Evolutionary conservation across 768 basidiomycete genomes (phyloP).

Genomic region (Imleria badia): DNA sequence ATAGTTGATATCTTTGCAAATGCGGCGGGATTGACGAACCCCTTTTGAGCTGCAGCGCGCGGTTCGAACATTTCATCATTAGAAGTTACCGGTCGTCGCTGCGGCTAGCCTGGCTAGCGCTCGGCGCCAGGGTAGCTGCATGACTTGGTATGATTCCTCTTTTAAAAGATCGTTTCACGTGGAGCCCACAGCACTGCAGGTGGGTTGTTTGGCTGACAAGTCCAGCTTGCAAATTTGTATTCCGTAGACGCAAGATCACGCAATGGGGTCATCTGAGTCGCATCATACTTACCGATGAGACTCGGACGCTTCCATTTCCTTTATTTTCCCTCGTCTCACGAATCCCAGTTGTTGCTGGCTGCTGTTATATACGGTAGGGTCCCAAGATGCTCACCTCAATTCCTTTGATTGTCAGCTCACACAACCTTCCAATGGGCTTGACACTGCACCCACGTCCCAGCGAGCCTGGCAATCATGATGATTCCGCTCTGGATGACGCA

Average conservation of each 20-base stretch:
- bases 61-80: background rate
- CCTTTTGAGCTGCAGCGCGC: background rate
- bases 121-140: background rate
- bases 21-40: background rate
- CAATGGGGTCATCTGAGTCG: conserved; percentile 22
- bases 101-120: no score
- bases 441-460: conserved; percentile 1
- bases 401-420: background rate
- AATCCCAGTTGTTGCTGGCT: background rate
- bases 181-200: background rate
- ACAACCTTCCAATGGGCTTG: conserved; percentile 19
- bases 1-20: conserved; percentile 5
- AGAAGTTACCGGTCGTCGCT: no score
- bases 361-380: conserved; percentile 6
- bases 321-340: background rate
- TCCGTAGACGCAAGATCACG: conserved; percentile 33
- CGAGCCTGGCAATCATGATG: background rate
- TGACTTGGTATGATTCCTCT: background rate
- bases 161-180: background rate
- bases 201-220: background rate
- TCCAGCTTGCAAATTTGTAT: conserved; percentile 7
- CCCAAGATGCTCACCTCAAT: background rate
- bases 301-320: background rate
- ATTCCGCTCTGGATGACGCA: background rate
- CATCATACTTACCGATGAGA: conserved; percentile 12